Evolutionary conservation across 306 rosid species (phyloP).

Genomic region (Leucaena leucocephala): DNA sequence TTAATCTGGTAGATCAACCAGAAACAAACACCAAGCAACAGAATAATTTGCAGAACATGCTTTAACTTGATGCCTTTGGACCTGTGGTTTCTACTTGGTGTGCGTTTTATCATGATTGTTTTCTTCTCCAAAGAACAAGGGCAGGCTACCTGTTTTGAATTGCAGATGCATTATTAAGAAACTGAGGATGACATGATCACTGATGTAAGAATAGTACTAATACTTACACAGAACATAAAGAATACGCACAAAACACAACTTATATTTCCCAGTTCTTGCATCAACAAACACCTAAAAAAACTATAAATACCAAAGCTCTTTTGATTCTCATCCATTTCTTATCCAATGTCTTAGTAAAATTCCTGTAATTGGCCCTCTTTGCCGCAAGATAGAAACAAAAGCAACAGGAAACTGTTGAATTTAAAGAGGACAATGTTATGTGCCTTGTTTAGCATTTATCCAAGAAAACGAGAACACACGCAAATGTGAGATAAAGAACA

Average conservation of each 20-base stretch:
- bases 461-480: background rate
- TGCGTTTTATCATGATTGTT: constrained; percentile 69
- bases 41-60: constrained; percentile 73
- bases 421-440: background rate
- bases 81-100: constrained; percentile 65
- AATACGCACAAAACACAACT: background rate
- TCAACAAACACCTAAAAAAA: constrained; percentile 4
- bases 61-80: constrained; percentile 77
- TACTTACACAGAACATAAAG: background rate
- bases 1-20: constrained; percentile 96
- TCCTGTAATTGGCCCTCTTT: background rate
- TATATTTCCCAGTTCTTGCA: constrained; percentile 19
- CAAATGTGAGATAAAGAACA: background rate
- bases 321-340: background rate
- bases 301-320: background rate
- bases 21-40: constrained; percentile 85
- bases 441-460: background rate
- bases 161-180: constrained; percentile 30
- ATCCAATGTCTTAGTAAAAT: background rate
- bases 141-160: constrained; percentile 39
- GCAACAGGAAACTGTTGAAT: background rate
- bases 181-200: constrained; percentile 7
- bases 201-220: background rate
- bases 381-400: constrained; percentile 3
- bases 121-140: constrained; percentile 37